Evolutionary conservation across 2,329 filamentous ascomycete species (phyloP).

Genomic region (Chalara sp.): DNA sequence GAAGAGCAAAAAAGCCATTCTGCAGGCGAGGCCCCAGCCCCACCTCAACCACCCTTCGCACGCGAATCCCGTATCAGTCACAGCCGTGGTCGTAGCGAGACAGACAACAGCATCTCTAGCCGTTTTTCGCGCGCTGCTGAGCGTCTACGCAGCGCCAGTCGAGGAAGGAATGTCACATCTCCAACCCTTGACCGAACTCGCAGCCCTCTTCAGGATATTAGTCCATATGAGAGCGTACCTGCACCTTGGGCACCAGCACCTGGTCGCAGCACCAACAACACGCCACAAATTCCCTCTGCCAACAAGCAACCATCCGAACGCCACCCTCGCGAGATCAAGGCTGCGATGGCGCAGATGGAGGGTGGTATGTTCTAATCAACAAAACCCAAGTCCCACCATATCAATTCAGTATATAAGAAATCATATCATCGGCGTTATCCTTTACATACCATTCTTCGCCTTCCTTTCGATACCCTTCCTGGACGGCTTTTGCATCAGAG

Average conservation of each 20-base stretch:
- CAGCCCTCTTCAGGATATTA: slow-evolving; percentile 18
- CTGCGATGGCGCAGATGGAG: slow-evolving; percentile 22
- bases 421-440: too few relatives aligned
- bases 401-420: too few relatives aligned
- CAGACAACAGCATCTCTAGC: slow-evolving; percentile 44
- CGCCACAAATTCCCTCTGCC: slow-evolving; percentile 5
- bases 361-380: slow-evolving; percentile 27
- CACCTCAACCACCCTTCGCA: slow-evolving; percentile 35
- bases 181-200: slow-evolving; percentile 15
- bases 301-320: slow-evolving; percentile 14
- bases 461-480: slow-evolving; percentile 12
- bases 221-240: slow-evolving; percentile 27
- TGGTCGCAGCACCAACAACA: slow-evolving; percentile 5
- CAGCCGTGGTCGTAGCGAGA: slow-evolving; percentile 48
- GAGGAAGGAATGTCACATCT: slow-evolving; percentile 37
- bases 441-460: slow-evolving; percentile 5
- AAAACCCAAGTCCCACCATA: background rate
- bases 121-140: slow-evolving; percentile 53
- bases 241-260: slow-evolving; percentile 13
- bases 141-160: slow-evolving; percentile 52
- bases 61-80: slow-evolving; percentile 33
- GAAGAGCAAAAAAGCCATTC: slow-evolving; percentile 16
- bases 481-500: background rate
- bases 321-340: slow-evolving; percentile 26
- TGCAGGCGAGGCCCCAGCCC: slow-evolving; percentile 10